phyloP scores from a whole-genome alignment of 345 rosid species.

The Hypericum androsaemum region DNA sequence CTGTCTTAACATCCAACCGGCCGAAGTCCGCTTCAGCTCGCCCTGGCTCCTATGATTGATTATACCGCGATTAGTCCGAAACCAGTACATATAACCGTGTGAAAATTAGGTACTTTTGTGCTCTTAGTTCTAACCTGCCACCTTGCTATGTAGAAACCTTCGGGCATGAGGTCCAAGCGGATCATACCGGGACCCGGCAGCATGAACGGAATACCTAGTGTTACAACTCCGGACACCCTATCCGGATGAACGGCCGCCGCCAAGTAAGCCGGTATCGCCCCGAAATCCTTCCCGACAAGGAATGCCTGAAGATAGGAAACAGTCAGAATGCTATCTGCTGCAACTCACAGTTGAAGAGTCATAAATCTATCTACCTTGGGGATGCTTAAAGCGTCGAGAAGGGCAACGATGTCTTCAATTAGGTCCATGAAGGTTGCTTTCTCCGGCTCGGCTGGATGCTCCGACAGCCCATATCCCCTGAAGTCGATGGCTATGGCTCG shows the following conservation, averaged over 20 bases:
- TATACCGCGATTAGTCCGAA: no score
- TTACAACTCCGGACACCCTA: not conserved
- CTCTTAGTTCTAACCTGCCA: not conserved
- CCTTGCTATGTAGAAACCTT: not conserved
- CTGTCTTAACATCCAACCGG: not conserved
- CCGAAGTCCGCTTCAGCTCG: slow-evolving; percentile 3
- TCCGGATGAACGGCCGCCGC: not conserved
- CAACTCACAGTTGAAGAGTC: no score
- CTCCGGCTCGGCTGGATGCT: not conserved
- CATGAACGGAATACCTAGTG: not conserved
- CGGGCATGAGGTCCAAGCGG: not conserved
- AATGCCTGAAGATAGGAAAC: not conserved
- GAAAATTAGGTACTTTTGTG: no score
- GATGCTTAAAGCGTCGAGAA: not conserved
- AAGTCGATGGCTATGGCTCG: slow-evolving; percentile 1
- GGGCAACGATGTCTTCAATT: not conserved
- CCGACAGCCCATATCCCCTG: not conserved
- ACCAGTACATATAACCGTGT: no score
- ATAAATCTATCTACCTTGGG: not conserved
- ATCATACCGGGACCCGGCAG: not conserved
- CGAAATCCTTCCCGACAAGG: slow-evolving; percentile 1
- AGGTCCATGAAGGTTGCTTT: not conserved
- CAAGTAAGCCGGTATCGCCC: not conserved
- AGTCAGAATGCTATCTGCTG: no score
- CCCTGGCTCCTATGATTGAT: not conserved